A percentile compares a stretch with the other conserved stretches of the same genome.
Conservation (phyloP, 2,329 filamentous ascomycete species). For the Trichothecium roseum region DNA sequence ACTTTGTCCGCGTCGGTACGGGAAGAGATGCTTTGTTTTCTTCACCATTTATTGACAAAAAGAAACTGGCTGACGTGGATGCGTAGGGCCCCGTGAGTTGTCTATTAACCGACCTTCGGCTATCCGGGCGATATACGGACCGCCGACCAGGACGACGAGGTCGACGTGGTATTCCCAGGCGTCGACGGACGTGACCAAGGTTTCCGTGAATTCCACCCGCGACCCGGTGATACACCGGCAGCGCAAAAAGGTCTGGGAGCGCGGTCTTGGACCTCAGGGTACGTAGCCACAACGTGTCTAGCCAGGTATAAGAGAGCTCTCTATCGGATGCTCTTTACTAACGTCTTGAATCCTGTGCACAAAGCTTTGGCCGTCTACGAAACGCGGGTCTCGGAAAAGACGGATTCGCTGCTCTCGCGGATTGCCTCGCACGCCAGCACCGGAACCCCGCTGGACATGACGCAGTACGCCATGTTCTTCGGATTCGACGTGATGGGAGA, state of each 20-base stretch:
- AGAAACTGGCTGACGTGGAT: slow-evolving; percentile 1
- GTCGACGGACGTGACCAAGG: slow-evolving; percentile 14
- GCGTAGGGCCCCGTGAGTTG: slow-evolving; percentile 19
- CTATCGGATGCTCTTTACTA: no score
- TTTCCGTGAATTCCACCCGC: slow-evolving; percentile 18
- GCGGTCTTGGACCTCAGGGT: slow-evolving; percentile 5
- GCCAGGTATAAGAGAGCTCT: background rate
- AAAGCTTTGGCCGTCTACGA: slow-evolving; percentile 2
- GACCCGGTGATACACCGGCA: slow-evolving; percentile 17
- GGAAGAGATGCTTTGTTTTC: background rate
- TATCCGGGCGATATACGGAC: slow-evolving; percentile 14
- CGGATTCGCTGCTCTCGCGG: slow-evolving; percentile 10
- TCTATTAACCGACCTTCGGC: slow-evolving; percentile 18
- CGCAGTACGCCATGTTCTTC: slow-evolving; percentile 23
- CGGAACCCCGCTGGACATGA: slow-evolving; percentile 13
- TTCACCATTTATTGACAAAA: background rate
- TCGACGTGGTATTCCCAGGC: slow-evolving; percentile 1
- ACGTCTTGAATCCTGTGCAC: no score
- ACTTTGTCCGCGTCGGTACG: slow-evolving; percentile 18
- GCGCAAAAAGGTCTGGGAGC: slow-evolving; percentile 21
- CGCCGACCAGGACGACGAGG: slow-evolving; percentile 1
- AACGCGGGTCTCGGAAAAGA: background rate
- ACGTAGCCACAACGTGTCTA: background rate
- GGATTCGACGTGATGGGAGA: slow-evolving; percentile 29
- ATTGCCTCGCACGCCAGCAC: slow-evolving; percentile 11